Percentiles rank a stretch among this genome's conserved stretches.
Conservation (phyloP, 768 basidiomycete species). For the Amanita jacksonii region DNA sequence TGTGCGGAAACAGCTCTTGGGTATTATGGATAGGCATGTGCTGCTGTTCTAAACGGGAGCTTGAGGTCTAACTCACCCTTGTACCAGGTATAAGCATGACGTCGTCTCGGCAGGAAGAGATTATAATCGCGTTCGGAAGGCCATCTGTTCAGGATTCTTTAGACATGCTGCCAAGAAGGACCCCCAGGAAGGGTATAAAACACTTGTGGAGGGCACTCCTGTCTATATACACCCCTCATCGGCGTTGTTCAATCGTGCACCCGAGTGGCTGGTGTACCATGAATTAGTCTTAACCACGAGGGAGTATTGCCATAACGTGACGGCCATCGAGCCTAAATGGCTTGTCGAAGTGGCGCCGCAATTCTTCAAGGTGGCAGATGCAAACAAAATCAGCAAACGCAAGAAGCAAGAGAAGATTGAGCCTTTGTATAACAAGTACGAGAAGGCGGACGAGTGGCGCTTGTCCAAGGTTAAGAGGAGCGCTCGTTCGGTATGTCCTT, state of each 20-base stretch:
- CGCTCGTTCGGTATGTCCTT: slow-evolving; percentile 59
- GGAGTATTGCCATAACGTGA: slow-evolving; percentile 89
- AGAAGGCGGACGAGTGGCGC: slow-evolving; percentile 92
- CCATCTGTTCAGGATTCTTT: slow-evolving; percentile 97
- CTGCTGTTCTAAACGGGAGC: neutral
- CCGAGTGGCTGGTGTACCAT: slow-evolving; percentile 95
- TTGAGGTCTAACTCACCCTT: slow-evolving; percentile 3
- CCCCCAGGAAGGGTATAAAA: slow-evolving; percentile 97
- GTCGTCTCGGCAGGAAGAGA: slow-evolving; percentile 88
- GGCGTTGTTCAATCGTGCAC: slow-evolving; percentile 91
- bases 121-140: slow-evolving; percentile 86
- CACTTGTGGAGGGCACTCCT: slow-evolving; percentile 94
- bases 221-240: slow-evolving; percentile 98
- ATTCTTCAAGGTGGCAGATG: slow-evolving; percentile 98
- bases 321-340: slow-evolving; percentile 97
- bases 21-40: slow-evolving; percentile 94
- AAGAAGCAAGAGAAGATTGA: slow-evolving; percentile 97
- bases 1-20: slow-evolving; percentile 92
- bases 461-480: slow-evolving; percentile 87
- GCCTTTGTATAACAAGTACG: slow-evolving; percentile 91
- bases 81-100: slow-evolving; percentile 86
- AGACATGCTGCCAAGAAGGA: slow-evolving; percentile 98
- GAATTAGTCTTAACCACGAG: slow-evolving; percentile 95
- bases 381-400: slow-evolving; percentile 93
- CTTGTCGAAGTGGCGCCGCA: slow-evolving; percentile 95